A percentile compares a stretch with the other conserved stretches of the same genome.
phyloP scores from a whole-genome alignment of 345 rosid species.

The Corchorus capsularis region DNA sequence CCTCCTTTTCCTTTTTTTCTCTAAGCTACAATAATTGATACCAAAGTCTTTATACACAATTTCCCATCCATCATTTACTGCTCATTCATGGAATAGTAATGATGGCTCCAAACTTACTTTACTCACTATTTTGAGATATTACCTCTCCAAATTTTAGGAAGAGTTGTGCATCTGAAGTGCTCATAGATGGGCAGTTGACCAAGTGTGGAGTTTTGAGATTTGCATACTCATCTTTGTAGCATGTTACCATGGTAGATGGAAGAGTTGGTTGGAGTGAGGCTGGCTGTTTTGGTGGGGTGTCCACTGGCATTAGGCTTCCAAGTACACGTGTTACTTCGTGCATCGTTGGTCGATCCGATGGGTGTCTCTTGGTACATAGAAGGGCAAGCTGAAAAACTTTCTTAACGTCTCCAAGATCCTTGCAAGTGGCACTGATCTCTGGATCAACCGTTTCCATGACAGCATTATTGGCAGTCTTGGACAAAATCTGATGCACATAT shows the following conservation, averaged over 20 bases:
- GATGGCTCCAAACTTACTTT: constrained; percentile 15
- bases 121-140: constrained; percentile 75
- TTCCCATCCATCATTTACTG: not conserved
- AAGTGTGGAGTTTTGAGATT: constrained; percentile 82
- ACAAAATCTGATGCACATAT: constrained; percentile 53
- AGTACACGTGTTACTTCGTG: constrained; percentile 86
- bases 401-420: constrained; percentile 80
- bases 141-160: constrained; percentile 93
- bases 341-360: constrained; percentile 85
- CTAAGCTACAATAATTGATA: constrained; percentile 24
- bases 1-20: constrained; percentile 5
- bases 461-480: constrained; percentile 78
- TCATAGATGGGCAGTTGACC: constrained; percentile 84
- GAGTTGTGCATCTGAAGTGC: constrained; percentile 94
- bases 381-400: constrained; percentile 92
- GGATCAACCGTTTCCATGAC: constrained; percentile 90
- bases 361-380: constrained; percentile 78
- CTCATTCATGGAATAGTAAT: not conserved
- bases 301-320: constrained; percentile 54
- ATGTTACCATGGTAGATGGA: constrained; percentile 46
- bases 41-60: constrained; percentile 25
- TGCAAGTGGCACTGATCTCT: constrained; percentile 69
- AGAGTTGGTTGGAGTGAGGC: constrained; percentile 27
- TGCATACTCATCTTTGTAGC: constrained; percentile 85
- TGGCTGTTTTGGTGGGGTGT: constrained; percentile 46